Base-by-base conservation (phyloP, 2,329 filamentous ascomycete genomes). In the Colletotrichum eremochloae region DNA sequence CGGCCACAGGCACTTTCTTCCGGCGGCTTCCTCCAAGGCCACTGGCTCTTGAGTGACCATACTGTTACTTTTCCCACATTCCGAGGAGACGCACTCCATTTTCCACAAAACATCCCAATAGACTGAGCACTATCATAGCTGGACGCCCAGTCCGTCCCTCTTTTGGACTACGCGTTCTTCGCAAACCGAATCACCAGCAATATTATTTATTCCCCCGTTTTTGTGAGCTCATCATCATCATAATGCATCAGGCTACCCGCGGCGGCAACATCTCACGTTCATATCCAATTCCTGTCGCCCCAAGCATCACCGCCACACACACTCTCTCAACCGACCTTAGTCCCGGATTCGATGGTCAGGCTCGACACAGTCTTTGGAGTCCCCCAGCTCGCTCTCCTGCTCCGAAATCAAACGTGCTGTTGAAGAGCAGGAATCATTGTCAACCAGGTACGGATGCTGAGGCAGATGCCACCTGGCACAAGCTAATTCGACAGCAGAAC, bases 121-220 rank as follows among this genome's bases (percentile, higher is more conserved):
- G 61, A 64, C 48, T 48, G 61, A 60, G 42, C 40, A 36, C 46
- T 42, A 40, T 38, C 46, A 65, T 12, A 62, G 68, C 50, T 57
- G 57, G 71, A 57, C 56, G 42, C 29, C 33, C 18, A 36, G 50
- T 66, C 63, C 52, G 36, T 71, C 67, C 57, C 63, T 73, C 71
- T 62, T 71, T 66, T 65, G 55, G 61, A 42, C 40, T 53, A 33
- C 53, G 44, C 46, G 44, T 31, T 66, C 2, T 40, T 33, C 42
- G 58, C 33, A 71, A 40, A 63, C 71, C 71, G 61, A 58, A 58
- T 58, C 46, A 40, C 29, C 52, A 36, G 18, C 62, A 64, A 38
- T n/a, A 52, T 56, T 55, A 46, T 33, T 53, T 36, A 38, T 29
- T 14, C 24, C 18, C 38, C 31, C 11, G 31, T 18, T 20, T 29